Evolutionary conservation across 192 early-diverging fungal genomes (phyloP).

Genomic region (Chytriomyces confervae): DNA sequence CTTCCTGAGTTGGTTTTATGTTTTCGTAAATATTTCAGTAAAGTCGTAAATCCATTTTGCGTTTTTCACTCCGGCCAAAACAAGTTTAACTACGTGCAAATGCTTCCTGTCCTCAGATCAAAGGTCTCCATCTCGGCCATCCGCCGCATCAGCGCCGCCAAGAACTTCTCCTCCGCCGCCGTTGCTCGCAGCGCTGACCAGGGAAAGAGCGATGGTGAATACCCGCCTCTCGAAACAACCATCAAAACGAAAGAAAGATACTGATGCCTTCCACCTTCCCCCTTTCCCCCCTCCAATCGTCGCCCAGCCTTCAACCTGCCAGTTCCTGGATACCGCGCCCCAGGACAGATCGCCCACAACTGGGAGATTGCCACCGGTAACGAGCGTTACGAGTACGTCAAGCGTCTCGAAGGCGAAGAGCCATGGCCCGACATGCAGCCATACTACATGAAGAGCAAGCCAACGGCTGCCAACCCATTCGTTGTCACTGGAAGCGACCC

Average conservation of each 20-base stretch:
- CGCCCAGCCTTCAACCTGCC: slow-evolving; percentile 21
- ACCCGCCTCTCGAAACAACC: neutral
- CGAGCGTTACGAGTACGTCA: slow-evolving; percentile 89
- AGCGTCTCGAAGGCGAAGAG: slow-evolving; percentile 83
- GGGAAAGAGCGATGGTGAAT: neutral
- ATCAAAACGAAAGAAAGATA: no score
- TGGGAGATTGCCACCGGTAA: slow-evolving; percentile 88
- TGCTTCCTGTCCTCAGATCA: neutral
- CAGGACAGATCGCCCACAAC: slow-evolving; percentile 71
- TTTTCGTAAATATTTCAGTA: no score
- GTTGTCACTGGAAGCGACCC: slow-evolving; percentile 82
- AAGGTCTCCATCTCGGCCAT: neutral
- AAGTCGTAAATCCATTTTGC: neutral
- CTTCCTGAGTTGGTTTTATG: no score
- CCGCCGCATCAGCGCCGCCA: slow-evolving; percentile 9
- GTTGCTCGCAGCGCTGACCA: slow-evolving; percentile 2
- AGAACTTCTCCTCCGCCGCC: slow-evolving; percentile 20
- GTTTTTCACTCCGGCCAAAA: neutral
- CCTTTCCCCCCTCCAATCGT: neutral
- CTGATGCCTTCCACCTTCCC: neutral
- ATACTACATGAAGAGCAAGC: slow-evolving; percentile 71
- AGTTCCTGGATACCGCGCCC: slow-evolving; percentile 68
- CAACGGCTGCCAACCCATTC: slow-evolving; percentile 85
- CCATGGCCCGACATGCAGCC: slow-evolving; percentile 86
- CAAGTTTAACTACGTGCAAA: neutral